Percentiles rank a stretch among this genome's conserved stretches.
phyloP scores from a whole-genome alignment of 2,329 filamentous ascomycete species.

The Stemphylium vesicarium region DNA sequence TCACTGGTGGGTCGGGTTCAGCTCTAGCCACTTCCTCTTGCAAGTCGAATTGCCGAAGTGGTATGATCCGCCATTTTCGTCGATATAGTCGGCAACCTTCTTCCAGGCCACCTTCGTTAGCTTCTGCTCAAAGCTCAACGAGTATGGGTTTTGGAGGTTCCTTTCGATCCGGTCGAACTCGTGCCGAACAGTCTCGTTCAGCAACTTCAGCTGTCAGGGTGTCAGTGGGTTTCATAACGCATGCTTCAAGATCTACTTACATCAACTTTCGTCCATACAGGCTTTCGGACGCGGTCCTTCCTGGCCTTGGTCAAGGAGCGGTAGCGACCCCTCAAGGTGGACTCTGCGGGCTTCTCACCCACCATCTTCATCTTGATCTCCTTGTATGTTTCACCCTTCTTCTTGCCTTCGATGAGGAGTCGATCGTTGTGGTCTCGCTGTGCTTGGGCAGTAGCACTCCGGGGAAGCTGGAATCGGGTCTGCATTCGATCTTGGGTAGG shows the following conservation, averaged over 20 bases:
- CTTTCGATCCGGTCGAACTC: constrained; percentile 30
- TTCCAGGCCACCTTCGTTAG: constrained; percentile 63
- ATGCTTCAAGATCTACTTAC: constrained; percentile 57
- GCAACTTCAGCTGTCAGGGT: constrained; percentile 28
- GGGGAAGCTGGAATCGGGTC: constrained; percentile 3
- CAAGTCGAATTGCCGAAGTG: constrained; percentile 66
- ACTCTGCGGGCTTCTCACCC: constrained; percentile 69
- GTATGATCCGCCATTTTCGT: constrained; percentile 61
- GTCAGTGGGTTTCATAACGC: constrained; percentile 10
- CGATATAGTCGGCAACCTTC: constrained; percentile 62
- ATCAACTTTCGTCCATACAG: constrained; percentile 67
- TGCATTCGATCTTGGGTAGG: constrained; percentile 1
- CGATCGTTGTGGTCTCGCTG: constrained; percentile 35
- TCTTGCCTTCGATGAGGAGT: constrained; percentile 60
- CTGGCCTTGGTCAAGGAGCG: constrained; percentile 70
- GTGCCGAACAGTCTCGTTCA: constrained; percentile 28
- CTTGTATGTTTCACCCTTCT: constrained; percentile 66
- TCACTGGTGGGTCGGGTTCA: constrained; percentile 13
- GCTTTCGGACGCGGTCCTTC: constrained; percentile 68
- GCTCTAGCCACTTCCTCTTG: constrained; percentile 66
- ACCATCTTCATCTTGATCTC: constrained; percentile 65
- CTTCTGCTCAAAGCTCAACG: constrained; percentile 23
- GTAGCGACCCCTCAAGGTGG: constrained; percentile 73
- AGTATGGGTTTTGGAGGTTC: constrained; percentile 10
- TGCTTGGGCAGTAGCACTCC: constrained; percentile 1